Base-by-base conservation (phyloP, 2,329 filamentous ascomycete species). In the Hysterium pulicare region DNA sequence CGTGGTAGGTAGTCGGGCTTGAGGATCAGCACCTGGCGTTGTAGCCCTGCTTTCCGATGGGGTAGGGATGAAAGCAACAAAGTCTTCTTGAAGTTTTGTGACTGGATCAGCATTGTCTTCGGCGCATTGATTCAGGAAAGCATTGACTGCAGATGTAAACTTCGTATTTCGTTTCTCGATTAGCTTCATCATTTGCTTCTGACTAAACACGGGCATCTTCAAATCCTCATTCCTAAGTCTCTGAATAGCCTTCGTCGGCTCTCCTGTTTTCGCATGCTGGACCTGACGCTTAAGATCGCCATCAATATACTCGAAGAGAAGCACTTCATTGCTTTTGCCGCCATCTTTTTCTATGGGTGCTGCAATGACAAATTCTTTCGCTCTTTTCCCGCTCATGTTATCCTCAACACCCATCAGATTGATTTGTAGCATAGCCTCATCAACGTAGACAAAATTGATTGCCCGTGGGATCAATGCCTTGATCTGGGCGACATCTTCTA, bases 261-360 rank as follows among this genome's bases (percentile, higher is more conserved):
- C 82, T 1, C 86, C 87, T 0, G 85, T 88, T 62, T 86, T 87
- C 41, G 81, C 78, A 61, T 84, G 72, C 40, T 77, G 72, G 1
- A 90, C 85, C 60, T 94, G 84, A 31, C 86, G 77, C 69, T 90
- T 96, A 52, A 97, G 67, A 61, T 96, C 91, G 0, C 86, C 90
- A 62, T 97, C 93, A 15, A 95, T 70, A 53, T 94, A 97, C 62
- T 97, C 93, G 57, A 98, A 95, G 26, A 91, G 79, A 19, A 98
- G 69, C 13, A 95, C 84, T 54, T 95, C 83, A 39, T 77, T 77
- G 2, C 72, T 73, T 26, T 72, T 69, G 46, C 71, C 56, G 31
- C 62, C 55, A 4, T 66, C 66, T 24, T 61, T 59, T 26, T 71
- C 62, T 5, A 15, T 15, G 5, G 59, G 58, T 35, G 61, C 57